These are phyloP conservation scores for Aegilops tauschii DNA, from an alignment of 176 grass and related monocot genomes.

Conservation along the genomic window DNA sequence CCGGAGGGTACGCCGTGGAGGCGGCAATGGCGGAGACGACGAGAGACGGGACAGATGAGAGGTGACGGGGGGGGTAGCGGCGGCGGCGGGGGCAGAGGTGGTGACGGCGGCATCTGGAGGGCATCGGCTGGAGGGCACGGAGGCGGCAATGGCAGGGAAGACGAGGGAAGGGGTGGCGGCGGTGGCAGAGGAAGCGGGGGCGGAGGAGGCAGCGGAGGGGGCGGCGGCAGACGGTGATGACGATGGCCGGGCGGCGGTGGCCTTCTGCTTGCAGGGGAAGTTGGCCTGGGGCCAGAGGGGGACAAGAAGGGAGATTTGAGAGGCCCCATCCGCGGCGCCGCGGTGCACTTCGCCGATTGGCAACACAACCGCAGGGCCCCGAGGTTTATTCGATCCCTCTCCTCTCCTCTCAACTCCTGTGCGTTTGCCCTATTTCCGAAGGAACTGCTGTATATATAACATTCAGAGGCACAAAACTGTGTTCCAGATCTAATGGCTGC, in stretches of 20 bases:
- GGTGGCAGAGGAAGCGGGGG: not conserved
- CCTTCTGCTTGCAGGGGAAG: slow-evolving; percentile 24
- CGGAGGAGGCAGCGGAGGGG: not conserved
- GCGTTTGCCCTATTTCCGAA: not conserved
- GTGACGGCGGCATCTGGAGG: not conserved
- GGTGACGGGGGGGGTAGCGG: not conserved
- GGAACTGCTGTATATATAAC: not conserved
- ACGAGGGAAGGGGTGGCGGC: not conserved
- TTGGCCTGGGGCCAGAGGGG: not conserved
- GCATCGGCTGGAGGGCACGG: not conserved
- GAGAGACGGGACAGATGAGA: not conserved
- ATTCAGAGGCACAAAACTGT: not conserved
- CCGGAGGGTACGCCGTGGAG: not conserved
- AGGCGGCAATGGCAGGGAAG: slow-evolving; percentile 1
- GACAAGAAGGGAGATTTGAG: not conserved
- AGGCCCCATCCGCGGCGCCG: not conserved
- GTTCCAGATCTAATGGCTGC: not conserved
- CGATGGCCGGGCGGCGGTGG: not conserved
- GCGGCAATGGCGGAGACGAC: not conserved
- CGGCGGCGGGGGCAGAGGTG: not conserved
- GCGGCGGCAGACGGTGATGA: not conserved
- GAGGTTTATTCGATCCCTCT: not conserved
- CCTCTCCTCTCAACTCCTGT: not conserved
- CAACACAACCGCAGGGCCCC: not conserved
- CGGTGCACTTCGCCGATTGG: slow-evolving; percentile 8